Evolutionary conservation across 352 stramenopile species (phyloP).

Genomic region (Globisporangium uncinulatum): DNA sequence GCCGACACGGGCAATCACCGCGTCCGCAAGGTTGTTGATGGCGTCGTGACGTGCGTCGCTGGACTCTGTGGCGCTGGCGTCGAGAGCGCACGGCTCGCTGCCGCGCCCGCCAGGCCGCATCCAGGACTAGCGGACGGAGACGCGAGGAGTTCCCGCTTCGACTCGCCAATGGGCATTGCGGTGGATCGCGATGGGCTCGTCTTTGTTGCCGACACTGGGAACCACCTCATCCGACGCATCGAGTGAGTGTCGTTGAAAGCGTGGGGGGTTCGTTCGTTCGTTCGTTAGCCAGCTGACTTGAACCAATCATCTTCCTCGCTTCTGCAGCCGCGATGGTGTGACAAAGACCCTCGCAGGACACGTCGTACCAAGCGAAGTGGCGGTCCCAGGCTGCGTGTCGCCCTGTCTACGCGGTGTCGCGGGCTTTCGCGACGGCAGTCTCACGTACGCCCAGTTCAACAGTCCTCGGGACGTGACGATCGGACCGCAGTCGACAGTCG

Average conservation of each 20-base stretch:
- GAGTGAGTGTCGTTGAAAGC: conserved; percentile 28
- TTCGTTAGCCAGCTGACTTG: too few relatives aligned
- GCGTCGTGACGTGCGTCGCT: conserved; percentile 82
- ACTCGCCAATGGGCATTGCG: conserved; percentile 89
- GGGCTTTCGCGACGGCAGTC: conserved; percentile 83
- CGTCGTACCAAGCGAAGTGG: conserved; percentile 48
- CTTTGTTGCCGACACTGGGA: conserved; percentile 95
- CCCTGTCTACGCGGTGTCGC: conserved; percentile 88
- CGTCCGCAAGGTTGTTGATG: conserved; percentile 62
- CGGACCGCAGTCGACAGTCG: conserved; percentile 65
- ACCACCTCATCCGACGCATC: conserved; percentile 90
- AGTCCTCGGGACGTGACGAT: conserved; percentile 91
- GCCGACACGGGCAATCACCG: conserved; percentile 82
- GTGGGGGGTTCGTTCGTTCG: background rate
- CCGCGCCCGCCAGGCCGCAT: conserved; percentile 45
- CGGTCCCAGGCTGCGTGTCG: conserved; percentile 80
- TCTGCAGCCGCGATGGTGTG: conserved; percentile 31
- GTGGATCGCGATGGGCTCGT: conserved; percentile 74
- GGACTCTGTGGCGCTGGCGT: conserved; percentile 82
- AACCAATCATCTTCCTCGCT: background rate
- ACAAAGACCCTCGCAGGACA: conserved; percentile 64
- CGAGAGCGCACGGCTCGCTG: conserved; percentile 40
- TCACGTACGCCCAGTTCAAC: conserved; percentile 88
- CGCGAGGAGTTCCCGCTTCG: conserved; percentile 75
- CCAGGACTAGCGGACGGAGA: conserved; percentile 89